Percentiles rank a stretch among this genome's conserved stretches.
Evolutionary conservation across 352 stramenopile species (phyloP).

Genomic region (Phytophthora sansomeana): DNA sequence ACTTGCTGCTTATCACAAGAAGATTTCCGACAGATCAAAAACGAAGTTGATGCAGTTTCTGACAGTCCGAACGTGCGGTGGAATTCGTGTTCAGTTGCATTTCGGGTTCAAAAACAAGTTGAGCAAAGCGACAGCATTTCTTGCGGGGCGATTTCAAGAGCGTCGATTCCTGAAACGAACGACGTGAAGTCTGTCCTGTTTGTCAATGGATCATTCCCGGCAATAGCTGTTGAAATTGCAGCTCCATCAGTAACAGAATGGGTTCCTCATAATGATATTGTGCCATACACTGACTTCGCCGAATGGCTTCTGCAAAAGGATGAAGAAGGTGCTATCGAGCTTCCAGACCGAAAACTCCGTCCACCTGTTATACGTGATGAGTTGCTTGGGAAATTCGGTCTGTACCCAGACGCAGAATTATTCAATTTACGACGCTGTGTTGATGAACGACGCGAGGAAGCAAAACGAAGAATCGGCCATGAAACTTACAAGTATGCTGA

Average conservation of each 20-base stretch:
- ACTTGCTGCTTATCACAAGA: conserved; percentile 33
- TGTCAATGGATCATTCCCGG: conserved; percentile 22
- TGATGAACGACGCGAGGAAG: neutral
- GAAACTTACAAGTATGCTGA: neutral
- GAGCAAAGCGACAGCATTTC: conserved; percentile 47
- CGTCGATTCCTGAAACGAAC: conserved; percentile 9
- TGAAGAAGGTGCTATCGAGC: neutral
- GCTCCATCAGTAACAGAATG: conserved; percentile 19
- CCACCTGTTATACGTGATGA: neutral
- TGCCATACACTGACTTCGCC: conserved; percentile 2
- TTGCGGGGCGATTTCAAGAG: neutral
- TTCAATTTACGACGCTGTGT: neutral
- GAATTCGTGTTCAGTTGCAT: conserved; percentile 39
- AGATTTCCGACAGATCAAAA: conserved; percentile 23
- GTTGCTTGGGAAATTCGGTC: conserved; percentile 16
- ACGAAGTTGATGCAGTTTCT: conserved; percentile 14
- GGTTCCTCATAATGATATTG: neutral
- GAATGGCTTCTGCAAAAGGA: conserved; percentile 28
- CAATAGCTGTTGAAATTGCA: conserved; percentile 21
- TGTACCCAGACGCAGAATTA: conserved; percentile 19
- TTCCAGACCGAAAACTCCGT: neutral
- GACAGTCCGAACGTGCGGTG: conserved; percentile 12
- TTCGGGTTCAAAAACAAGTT: conserved; percentile 55
- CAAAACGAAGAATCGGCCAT: neutral
- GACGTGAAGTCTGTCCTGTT: conserved; percentile 12